A percentile compares a stretch with the other conserved stretches of the same genome.
These are phyloP conservation scores for Alternaria sp. DNA, from an alignment of 2,329 filamentous ascomycete species.

Conservation along the genomic window DNA sequence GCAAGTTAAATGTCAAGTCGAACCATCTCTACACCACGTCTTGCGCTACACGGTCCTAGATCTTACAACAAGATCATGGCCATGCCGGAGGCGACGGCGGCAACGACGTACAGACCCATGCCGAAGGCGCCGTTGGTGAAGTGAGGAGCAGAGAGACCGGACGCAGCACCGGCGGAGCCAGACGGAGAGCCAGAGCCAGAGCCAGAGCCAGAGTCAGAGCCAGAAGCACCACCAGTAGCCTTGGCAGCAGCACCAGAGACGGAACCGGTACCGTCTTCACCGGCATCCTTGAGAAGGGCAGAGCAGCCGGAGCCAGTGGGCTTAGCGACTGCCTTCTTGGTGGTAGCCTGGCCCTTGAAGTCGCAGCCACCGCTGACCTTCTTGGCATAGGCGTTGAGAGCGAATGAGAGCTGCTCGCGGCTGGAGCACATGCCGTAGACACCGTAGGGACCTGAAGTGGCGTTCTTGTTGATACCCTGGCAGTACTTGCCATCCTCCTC, in stretches of 20 bases:
- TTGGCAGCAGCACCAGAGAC: conserved; percentile 55
- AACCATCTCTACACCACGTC: not conserved
- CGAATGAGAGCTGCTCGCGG: conserved; percentile 75
- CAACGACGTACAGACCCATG: conserved; percentile 60
- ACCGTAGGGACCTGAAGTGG: conserved; percentile 73
- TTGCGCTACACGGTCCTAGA: not conserved
- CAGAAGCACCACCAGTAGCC: conserved; percentile 11
- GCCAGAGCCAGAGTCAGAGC: conserved; percentile 21
- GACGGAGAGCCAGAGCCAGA: conserved; percentile 28
- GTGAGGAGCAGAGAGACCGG: conserved; percentile 55
- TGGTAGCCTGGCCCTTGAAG: conserved; percentile 72
- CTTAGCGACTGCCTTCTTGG: conserved; percentile 59
- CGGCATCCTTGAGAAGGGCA: conserved; percentile 68
- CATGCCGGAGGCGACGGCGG: conserved; percentile 61
- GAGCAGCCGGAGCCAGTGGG: conserved; percentile 64
- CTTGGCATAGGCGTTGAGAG: conserved; percentile 71
- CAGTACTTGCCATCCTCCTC: conserved; percentile 63
- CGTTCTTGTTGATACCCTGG: conserved; percentile 72
- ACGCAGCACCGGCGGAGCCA: conserved; percentile 49
- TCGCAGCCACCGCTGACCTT: conserved; percentile 68
- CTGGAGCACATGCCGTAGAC: conserved; percentile 79
- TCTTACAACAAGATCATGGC: conserved; percentile 64
- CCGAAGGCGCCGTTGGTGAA: conserved; percentile 58
- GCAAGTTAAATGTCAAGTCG: conserved; percentile 15
- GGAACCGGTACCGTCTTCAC: conserved; percentile 65